Conservation (phyloP, 495 filamentous ascomycete genomes). For the Penicillium coffeae region DNA sequence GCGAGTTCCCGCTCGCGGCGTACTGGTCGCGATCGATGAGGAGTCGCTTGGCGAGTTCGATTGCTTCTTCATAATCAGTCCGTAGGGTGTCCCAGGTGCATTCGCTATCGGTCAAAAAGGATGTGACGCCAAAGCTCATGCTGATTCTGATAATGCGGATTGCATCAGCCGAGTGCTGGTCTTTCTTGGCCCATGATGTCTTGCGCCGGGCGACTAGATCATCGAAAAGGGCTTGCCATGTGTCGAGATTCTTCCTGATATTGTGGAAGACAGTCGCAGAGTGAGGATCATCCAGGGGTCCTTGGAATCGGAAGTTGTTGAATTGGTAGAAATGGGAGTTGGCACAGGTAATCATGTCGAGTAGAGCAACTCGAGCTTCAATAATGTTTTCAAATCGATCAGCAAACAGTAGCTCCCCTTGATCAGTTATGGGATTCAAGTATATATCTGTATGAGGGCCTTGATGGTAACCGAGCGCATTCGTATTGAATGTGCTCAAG, state of each 20-base stretch:
- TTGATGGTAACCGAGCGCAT: constrained; percentile 5
- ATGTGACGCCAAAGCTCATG: constrained; percentile 2
- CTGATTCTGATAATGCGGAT: constrained; percentile 9
- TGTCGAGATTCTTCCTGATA: background rate
- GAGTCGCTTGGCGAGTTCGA: constrained; percentile 6
- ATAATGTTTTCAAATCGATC: constrained; percentile 10
- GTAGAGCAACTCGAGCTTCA: constrained; percentile 13
- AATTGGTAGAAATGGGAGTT: constrained; percentile 1
- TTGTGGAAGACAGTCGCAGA: background rate
- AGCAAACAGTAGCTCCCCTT: constrained; percentile 4
- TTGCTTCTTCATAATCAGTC: constrained; percentile 6
- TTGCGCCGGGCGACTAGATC: constrained; percentile 10
- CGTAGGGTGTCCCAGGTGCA: constrained; percentile 13
- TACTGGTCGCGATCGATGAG: constrained; percentile 4
- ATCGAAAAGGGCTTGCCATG: constrained; percentile 16
- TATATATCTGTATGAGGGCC: constrained; percentile 4
- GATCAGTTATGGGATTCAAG: constrained; percentile 6
- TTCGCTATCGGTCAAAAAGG: constrained; percentile 5
- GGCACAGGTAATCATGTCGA: constrained; percentile 15
- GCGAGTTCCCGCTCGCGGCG: constrained; percentile 6
- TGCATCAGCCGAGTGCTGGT: constrained; percentile 9
- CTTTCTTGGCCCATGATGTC: constrained; percentile 5
- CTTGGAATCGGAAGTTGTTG: background rate
- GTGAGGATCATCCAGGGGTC: background rate
- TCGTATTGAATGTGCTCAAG: constrained; percentile 13